These are phyloP conservation scores for Phaeotremella skinneri DNA, from an alignment of 768 basidiomycete genomes.

Conservation along the genomic window DNA sequence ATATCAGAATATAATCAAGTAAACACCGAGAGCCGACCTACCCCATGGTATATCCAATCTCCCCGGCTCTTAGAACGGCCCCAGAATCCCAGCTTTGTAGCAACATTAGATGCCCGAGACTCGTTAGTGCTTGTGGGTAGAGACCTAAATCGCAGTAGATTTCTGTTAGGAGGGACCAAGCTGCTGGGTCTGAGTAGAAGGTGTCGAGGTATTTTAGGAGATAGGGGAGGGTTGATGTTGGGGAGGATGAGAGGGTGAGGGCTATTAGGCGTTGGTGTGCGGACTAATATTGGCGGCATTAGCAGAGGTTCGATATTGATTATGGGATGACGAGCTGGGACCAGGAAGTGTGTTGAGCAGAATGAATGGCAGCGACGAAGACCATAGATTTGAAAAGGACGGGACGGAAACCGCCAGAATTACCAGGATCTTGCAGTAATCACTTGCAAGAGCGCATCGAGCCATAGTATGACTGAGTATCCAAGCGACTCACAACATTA, in stretches of 20 bases:
- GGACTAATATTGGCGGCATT: conserved; percentile 28
- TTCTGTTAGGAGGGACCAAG: conserved; percentile 50
- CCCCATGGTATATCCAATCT: conserved; percentile 42
- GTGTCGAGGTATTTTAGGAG: conserved; percentile 50
- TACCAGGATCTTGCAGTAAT: too few relatives aligned
- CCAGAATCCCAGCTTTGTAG: conserved; percentile 42
- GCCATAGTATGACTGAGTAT: not conserved
- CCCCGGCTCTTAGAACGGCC: conserved; percentile 36
- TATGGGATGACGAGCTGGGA: too few relatives aligned
- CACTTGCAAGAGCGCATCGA: too few relatives aligned
- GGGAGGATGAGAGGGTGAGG: conserved; percentile 26
- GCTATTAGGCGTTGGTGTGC: conserved; percentile 50
- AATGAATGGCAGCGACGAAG: too few relatives aligned
- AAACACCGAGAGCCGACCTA: conserved; percentile 17
- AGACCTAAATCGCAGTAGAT: conserved; percentile 46
- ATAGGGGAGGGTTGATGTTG: conserved; percentile 26
- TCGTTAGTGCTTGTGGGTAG: conserved; percentile 35
- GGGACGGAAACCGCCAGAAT: too few relatives aligned
- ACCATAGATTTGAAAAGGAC: not conserved
- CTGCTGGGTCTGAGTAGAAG: conserved; percentile 51
- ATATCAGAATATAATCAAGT: conserved; percentile 1
- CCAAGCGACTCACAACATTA: conserved; percentile 42
- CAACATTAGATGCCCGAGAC: conserved; percentile 40
- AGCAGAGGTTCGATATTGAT: not conserved
- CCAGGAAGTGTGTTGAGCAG: too few relatives aligned